Base-by-base conservation (phyloP, 1,284 basidiomycete genomes). In the Microbotryomycetes sp. region DNA sequence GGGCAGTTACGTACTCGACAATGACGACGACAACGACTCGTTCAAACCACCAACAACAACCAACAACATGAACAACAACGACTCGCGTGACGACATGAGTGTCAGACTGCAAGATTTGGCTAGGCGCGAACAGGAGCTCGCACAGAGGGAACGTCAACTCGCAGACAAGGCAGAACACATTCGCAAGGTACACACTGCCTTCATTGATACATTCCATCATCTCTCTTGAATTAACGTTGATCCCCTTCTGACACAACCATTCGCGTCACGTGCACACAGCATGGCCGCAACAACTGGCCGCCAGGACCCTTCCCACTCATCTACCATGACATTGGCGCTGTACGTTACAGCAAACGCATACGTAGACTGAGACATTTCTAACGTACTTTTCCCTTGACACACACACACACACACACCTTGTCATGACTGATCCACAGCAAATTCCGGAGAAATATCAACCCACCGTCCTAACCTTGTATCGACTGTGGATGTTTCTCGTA, bases 251-350 rank as follows among this genome's bases (percentile, higher is more conserved):
- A 50, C 49, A 50, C n/a, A n/a, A n/a, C 49, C 36, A 12, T 42
- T 9, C 19, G 36, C 36, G 9, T 42, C 12, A 9, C 36, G 36
- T 19, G 9, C 3, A 26, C 26, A 14, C 23, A 29, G 42, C 84
- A 88, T 74, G 91, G 91, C 46, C 83, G 85, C 68, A 92, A 88
- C 75, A 94, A 94, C 76, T 94, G 88, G 85, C 91, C 91, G 23
- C 84, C 84, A 23, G 60, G 64, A 7, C 68, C 68, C 2, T 92
- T 86, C 74, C 94, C 93, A 23, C 79, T 98, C 71, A 86, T 97
- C 74, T 96, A 86, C 78, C 94, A 97, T 77, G 87, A 89, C 62
- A 93, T 97, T 71, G 75, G 80, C 63, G 86, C 88, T 32, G 23
- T 57, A 19, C 36, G 36, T 9, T 19, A 15, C 28, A 56, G 63